Percentiles rank a stretch among this genome's conserved stretches.
phyloP scores from a whole-genome alignment of 768 basidiomycete species.

The Lyophyllum decastes region DNA sequence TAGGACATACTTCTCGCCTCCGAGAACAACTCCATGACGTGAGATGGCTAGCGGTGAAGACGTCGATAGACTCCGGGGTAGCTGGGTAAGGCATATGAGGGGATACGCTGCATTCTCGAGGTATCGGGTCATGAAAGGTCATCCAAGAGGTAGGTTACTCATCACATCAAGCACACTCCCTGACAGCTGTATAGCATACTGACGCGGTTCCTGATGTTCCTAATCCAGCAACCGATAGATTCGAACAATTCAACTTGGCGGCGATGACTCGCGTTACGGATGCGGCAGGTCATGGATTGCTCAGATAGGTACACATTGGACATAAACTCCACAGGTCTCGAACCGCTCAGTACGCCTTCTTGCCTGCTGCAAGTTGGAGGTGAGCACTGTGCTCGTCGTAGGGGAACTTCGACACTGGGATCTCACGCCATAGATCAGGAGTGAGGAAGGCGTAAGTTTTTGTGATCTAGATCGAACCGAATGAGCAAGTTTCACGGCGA shows the following conservation, averaged over 20 bases:
- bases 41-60: too few relatives aligned
- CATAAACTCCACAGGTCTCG: slow-evolving; percentile 6
- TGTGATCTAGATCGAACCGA: slow-evolving; percentile 64
- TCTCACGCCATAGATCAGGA: slow-evolving; percentile 96
- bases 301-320: slow-evolving; percentile 14
- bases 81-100: background rate
- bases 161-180: too few relatives aligned
- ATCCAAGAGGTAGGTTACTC: too few relatives aligned
- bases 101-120: background rate
- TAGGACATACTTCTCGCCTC: too few relatives aligned
- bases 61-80: background rate
- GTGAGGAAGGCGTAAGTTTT: slow-evolving; percentile 99
- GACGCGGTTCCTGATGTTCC: too few relatives aligned
- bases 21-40: too few relatives aligned
- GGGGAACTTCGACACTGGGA: slow-evolving; percentile 84
- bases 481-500: slow-evolving; percentile 1
- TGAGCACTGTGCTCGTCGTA: slow-evolving; percentile 97
- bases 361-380: slow-evolving; percentile 79
- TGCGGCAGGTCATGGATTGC: slow-evolving; percentile 10
- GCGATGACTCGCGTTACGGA: background rate
- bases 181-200: too few relatives aligned
- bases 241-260: too few relatives aligned
- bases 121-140: background rate
- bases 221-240: too few relatives aligned
- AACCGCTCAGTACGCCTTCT: slow-evolving; percentile 62